Evolutionary conservation across 1,284 basidiomycete species (phyloP).

Genomic region (Schizophyllum commune): DNA sequence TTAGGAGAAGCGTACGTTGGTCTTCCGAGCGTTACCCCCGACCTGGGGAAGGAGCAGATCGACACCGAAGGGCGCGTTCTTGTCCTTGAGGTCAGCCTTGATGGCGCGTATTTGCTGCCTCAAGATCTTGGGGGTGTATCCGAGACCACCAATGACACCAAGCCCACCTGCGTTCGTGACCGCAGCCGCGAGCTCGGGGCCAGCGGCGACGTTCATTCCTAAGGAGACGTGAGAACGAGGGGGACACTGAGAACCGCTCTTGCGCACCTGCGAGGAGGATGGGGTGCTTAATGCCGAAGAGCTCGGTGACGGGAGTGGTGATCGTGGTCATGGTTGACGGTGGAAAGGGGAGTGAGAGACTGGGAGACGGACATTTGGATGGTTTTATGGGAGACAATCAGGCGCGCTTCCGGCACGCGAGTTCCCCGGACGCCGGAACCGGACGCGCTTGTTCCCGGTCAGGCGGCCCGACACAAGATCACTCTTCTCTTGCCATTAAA

Average conservation of each 20-base stretch:
- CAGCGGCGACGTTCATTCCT: constrained; percentile 85
- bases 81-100: constrained; percentile 63
- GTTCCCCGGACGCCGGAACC: background rate
- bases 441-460: constrained; percentile 20
- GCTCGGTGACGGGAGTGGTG: constrained; percentile 71
- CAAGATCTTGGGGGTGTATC: constrained; percentile 71
- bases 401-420: background rate
- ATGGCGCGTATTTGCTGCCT: constrained; percentile 68
- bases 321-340: constrained; percentile 43
- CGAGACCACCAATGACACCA: constrained; percentile 82
- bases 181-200: constrained; percentile 81
- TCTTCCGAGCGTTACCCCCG: constrained; percentile 76
- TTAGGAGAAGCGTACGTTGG: constrained; percentile 49
- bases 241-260: background rate
- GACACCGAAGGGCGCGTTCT: constrained; percentile 78
- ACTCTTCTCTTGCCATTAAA: no score
- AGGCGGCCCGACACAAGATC: background rate
- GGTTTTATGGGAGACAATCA: background rate
- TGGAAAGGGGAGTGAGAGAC: background rate
- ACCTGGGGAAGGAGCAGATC: constrained; percentile 81
- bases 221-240: constrained; percentile 1
- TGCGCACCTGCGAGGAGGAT: constrained; percentile 69
- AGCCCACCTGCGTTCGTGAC: constrained; percentile 76
- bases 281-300: constrained; percentile 84
- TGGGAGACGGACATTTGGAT: background rate